Evolutionary conservation across 495 filamentous ascomycete genomes (phyloP).

Genomic region (Apodospora peruviana): DNA sequence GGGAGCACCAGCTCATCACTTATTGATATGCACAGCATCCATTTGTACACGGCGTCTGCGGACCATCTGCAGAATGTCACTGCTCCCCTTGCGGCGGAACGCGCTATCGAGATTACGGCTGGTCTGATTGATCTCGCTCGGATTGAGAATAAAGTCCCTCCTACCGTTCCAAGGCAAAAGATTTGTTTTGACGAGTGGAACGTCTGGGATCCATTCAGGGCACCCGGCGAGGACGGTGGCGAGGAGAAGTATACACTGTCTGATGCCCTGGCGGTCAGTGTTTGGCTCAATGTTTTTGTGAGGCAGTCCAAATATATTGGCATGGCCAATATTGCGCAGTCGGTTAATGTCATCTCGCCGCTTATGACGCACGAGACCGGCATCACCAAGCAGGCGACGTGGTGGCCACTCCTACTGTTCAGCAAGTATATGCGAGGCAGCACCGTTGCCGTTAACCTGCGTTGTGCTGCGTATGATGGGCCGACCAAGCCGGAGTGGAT

Average conservation of each 20-base stretch:
- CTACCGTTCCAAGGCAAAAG: constrained; percentile 50
- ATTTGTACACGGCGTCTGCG: constrained; percentile 62
- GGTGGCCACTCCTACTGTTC: constrained; percentile 71
- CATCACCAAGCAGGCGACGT: constrained; percentile 66
- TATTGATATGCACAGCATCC: constrained; percentile 64
- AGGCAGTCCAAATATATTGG: constrained; percentile 64
- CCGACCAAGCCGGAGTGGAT: constrained; percentile 62
- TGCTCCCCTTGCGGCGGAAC: constrained; percentile 62
- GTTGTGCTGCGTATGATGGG: constrained; percentile 54
- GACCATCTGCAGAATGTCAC: constrained; percentile 53
- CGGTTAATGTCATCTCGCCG: constrained; percentile 71
- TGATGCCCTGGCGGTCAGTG: constrained; percentile 66
- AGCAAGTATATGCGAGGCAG: constrained; percentile 69
- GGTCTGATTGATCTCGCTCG: constrained; percentile 67
- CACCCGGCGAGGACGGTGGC: constrained; percentile 61
- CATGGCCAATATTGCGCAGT: constrained; percentile 80
- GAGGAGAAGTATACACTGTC: constrained; percentile 62
- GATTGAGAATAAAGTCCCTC: constrained; percentile 59
- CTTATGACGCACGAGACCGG: constrained; percentile 63
- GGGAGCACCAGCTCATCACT: constrained; percentile 5
- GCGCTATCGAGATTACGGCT: constrained; percentile 66
- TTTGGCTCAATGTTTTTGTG: constrained; percentile 76
- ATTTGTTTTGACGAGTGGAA: constrained; percentile 89
- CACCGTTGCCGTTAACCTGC: constrained; percentile 57
- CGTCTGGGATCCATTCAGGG: constrained; percentile 72